Evolutionary conservation across 1,139 yeast genomes (phyloP).

Genomic region (Hanseniaspora gamundiae): DNA sequence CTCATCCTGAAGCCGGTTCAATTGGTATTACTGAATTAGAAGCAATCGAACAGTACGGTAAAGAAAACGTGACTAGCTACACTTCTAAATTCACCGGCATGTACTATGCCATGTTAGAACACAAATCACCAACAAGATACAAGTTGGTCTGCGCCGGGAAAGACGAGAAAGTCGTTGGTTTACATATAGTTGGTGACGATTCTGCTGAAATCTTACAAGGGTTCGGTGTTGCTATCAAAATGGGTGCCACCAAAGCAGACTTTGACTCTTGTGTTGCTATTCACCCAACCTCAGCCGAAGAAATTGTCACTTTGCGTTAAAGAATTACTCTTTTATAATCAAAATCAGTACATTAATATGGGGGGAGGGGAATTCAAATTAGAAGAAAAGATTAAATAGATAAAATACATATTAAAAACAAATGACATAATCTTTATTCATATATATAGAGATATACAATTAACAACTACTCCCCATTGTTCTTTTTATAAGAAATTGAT

Average conservation of each 20-base stretch:
- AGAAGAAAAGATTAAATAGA: not conserved
- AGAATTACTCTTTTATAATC: too few relatives aligned
- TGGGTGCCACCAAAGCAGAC: slow-evolving; percentile 96
- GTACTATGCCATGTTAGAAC: slow-evolving; percentile 84
- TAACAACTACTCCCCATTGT: too few relatives aligned
- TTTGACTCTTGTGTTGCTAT: slow-evolving; percentile 94
- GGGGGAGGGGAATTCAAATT: too few relatives aligned
- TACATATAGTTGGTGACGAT: slow-evolving; percentile 83
- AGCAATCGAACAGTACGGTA: slow-evolving; percentile 70
- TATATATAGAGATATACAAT: too few relatives aligned
- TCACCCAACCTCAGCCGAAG: slow-evolving; percentile 98
- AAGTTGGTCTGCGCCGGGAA: slow-evolving; percentile 68
- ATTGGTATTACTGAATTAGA: slow-evolving; percentile 74
- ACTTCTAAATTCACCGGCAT: slow-evolving; percentile 74
- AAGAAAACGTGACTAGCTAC: slow-evolving; percentile 70
- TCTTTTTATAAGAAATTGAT: too few relatives aligned
- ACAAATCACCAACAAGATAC: slow-evolving; percentile 81
- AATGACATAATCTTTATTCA: not conserved
- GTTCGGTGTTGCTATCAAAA: slow-evolving; percentile 91
- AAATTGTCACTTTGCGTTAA: slow-evolving; percentile 75
- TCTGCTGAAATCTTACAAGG: slow-evolving; percentile 94
- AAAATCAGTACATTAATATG: too few relatives aligned
- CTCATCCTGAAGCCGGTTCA: slow-evolving; percentile 96
- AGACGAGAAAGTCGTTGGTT: slow-evolving; percentile 88
- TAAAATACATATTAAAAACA: not conserved